Conservation (phyloP, 1,139 yeast species). For the Hansenula anomala region DNA sequence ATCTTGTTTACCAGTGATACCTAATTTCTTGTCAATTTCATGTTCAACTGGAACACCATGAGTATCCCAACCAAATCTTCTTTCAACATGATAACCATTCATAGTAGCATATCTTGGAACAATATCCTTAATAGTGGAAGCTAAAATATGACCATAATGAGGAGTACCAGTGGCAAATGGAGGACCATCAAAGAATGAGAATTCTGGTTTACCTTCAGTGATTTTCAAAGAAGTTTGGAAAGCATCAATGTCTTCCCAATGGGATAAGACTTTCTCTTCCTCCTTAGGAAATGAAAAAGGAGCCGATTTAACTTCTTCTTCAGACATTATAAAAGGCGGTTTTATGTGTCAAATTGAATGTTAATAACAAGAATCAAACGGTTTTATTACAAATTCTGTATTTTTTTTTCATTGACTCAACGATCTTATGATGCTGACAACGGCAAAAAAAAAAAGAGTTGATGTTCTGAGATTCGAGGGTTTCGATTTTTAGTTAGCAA, state of each 20-base stretch:
- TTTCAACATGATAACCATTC: conserved; percentile 94
- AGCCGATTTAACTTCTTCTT: conserved; percentile 12
- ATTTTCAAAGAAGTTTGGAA: conserved; percentile 82
- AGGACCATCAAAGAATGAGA: conserved; percentile 97
- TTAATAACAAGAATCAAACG: too few species aligned
- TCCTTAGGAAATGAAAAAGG: conserved; percentile 68
- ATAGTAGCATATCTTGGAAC: conserved; percentile 97
- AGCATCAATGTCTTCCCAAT: conserved; percentile 91
- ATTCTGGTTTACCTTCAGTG: conserved; percentile 80
- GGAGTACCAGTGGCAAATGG: conserved; percentile 99
- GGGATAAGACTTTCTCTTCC: conserved; percentile 73
- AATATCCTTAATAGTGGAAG: conserved; percentile 95
- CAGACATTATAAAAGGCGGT: conserved; percentile 10
- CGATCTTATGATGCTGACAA: neutral
- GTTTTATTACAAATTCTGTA: too few species aligned
- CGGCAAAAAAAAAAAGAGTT: too few species aligned
- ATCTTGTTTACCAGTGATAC: conserved; percentile 89
- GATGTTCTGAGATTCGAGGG: neutral
- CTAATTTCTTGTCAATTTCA: conserved; percentile 95
- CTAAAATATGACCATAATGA: conserved; percentile 95
- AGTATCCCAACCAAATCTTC: conserved; percentile 99
- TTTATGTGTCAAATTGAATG: neutral
- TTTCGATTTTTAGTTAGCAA: too few species aligned
- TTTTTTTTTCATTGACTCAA: neutral
- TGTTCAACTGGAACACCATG: conserved; percentile 98